These are phyloP conservation scores for Tolypocladium ovalisporum DNA, from an alignment of 2,329 filamentous ascomycete genomes.

Conservation along the genomic window DNA sequence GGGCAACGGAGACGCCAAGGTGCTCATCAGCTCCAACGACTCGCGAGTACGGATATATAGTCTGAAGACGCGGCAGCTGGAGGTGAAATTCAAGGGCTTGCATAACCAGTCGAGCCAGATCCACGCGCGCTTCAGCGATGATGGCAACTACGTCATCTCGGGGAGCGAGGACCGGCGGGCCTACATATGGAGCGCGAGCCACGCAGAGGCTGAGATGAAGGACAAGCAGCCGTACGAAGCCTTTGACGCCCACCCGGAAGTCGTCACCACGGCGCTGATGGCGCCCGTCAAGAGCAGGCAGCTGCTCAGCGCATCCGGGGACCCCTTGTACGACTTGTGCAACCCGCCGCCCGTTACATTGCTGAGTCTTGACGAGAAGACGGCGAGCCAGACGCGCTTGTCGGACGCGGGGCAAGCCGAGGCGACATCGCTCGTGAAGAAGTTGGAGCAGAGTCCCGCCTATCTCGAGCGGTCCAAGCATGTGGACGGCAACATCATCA, in stretches of 20 bases:
- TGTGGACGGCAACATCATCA: slow-evolving; percentile 74
- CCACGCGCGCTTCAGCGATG: slow-evolving; percentile 77
- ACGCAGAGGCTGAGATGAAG: slow-evolving; percentile 49
- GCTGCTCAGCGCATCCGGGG: slow-evolving; percentile 68
- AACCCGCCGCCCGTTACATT: slow-evolving; percentile 86
- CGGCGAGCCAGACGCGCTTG: slow-evolving; percentile 28
- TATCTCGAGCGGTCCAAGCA: slow-evolving; percentile 71
- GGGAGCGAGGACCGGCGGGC: slow-evolving; percentile 85
- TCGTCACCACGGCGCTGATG: slow-evolving; percentile 81
- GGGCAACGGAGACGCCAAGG: slow-evolving; percentile 57
- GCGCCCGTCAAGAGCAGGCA: slow-evolving; percentile 71
- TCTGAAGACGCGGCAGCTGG: slow-evolving; percentile 70
- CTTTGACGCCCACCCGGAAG: slow-evolving; percentile 81
- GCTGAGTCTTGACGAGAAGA: slow-evolving; percentile 57
- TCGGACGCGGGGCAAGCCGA: slow-evolving; percentile 24
- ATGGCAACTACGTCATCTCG: slow-evolving; percentile 76
- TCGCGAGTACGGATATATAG: slow-evolving; percentile 86
- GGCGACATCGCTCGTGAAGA: slow-evolving; percentile 22
- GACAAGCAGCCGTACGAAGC: slow-evolving; percentile 78
- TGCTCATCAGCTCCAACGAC: slow-evolving; percentile 91
- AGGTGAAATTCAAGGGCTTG: slow-evolving; percentile 84
- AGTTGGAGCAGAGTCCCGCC: slow-evolving; percentile 59
- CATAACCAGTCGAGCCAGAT: slow-evolving; percentile 89
- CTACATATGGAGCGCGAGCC: slow-evolving; percentile 67
- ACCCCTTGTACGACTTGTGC: slow-evolving; percentile 93